Evolutionary conservation across 352 stramenopile species (phyloP), one percentile per base, ranked within the genome.

Genomic region (Globisporangium ultimum): DNA sequence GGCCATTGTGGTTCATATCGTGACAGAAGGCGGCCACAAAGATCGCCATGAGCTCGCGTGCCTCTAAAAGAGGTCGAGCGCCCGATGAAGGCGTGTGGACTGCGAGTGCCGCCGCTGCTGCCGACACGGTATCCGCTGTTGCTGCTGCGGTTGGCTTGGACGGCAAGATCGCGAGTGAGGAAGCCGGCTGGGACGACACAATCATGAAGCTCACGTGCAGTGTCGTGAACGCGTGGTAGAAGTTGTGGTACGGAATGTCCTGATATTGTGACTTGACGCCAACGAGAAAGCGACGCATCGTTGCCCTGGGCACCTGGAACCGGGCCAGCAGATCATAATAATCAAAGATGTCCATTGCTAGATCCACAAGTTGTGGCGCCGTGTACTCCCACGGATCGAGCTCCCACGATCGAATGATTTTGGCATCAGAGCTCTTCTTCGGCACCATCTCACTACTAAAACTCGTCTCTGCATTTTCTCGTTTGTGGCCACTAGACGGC

Each of bases 1-100:
- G 76, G 12, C 81, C 88, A 36, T 93, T 87, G 70, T 97, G 88
- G 69, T 91, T 89, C 67, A 96, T 88, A 42, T 97, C 87, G 61
- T 96, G 88, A 58, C 81, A 89, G 55, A 95, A 88, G 1, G 85
- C 79, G 1, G 80, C 80, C 28, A 96, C 68, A 32, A 95, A 87
- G 4, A 96, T 70, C 15, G 87, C 73, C 49, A 96, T 68, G n/a
- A 86, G 58, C 38, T 94, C 80, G 7, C 69, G 64, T 9, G 58
- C 58, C 15, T 87, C 71, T 17, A 96, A 56, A 20, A 92, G 61
- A 13, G 58, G 51, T 0, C 49, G 41, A 9, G 20, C 9, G 0
- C 61, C 59, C 32, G n/a, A 14, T 20, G 57, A 32, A 2, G 38
- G 28, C 34, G 17, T 17, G 13, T n/a, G 6, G 41, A 58, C 10